Conservation (phyloP, 2,329 filamentous ascomycete genomes). For the Exophiala oligosperma region DNA sequence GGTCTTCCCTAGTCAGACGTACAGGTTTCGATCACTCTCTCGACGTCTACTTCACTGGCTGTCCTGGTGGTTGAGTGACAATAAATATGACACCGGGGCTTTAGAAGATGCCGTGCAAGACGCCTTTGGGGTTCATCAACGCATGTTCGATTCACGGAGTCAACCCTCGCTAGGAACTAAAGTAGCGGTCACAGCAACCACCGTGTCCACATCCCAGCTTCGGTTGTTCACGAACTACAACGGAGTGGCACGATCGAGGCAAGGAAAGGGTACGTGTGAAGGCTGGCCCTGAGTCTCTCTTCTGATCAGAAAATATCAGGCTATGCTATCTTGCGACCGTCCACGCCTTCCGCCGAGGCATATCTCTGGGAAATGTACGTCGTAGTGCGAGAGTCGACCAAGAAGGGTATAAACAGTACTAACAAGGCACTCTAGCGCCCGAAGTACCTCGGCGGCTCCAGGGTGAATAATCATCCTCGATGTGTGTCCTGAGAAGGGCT, state of each 20-base stretch:
- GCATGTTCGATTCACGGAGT: conserved; percentile 1
- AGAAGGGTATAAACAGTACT: neutral
- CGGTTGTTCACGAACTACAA: conserved; percentile 10
- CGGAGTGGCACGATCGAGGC: neutral
- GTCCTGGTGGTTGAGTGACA: conserved; percentile 5
- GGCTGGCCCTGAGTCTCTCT: neutral
- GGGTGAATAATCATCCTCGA: too few relatives aligned
- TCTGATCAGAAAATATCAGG: neutral
- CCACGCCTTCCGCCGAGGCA: neutral
- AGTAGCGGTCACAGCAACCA: conserved; percentile 6
- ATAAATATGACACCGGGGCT: conserved; percentile 6
- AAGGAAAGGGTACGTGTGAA: neutral
- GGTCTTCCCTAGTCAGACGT: neutral
- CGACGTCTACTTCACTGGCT: conserved; percentile 1
- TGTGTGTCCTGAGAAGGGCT: too few relatives aligned
- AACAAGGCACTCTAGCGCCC: too few relatives aligned
- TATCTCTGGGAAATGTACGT: conserved; percentile 9
- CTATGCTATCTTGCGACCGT: conserved; percentile 2
- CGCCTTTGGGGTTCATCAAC: conserved; percentile 5
- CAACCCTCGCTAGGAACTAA: conserved; percentile 1
- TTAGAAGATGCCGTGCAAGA: conserved; percentile 6
- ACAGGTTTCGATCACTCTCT: conserved; percentile 2
- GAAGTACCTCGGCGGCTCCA: too few relatives aligned
- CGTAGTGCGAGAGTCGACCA: neutral
- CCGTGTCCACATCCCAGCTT: neutral